Conservation (phyloP, 805 yeast genomes). For the Cyberlindnera meyerae region DNA sequence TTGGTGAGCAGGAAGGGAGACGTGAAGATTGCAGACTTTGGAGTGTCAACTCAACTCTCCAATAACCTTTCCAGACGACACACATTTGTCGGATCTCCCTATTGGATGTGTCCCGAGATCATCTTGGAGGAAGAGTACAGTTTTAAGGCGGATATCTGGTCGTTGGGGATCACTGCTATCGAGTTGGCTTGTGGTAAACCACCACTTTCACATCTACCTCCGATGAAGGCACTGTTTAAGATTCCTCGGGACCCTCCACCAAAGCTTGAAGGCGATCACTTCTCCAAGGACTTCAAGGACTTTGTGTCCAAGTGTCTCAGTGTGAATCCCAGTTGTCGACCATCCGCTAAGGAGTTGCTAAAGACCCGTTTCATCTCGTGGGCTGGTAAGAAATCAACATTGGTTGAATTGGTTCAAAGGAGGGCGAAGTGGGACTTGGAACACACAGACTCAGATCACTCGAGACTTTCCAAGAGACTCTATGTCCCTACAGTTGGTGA, state of each 20-base stretch:
- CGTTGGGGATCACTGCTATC: slow-evolving; percentile 88
- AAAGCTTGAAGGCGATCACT: slow-evolving; percentile 78
- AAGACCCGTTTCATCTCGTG: slow-evolving; percentile 49
- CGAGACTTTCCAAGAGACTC: slow-evolving; percentile 8
- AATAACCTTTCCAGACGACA: slow-evolving; percentile 60
- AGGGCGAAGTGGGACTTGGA: slow-evolving; percentile 37
- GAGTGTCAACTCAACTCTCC: slow-evolving; percentile 84
- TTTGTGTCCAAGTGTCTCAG: slow-evolving; percentile 69
- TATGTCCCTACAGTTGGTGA: slow-evolving; percentile 29
- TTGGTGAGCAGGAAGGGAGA: slow-evolving; percentile 63
- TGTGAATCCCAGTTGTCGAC: slow-evolving; percentile 63
- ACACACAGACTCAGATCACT: slow-evolving; percentile 2
- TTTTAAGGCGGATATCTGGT: slow-evolving; percentile 95
- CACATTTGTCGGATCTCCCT: slow-evolving; percentile 75
- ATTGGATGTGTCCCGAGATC: slow-evolving; percentile 99
- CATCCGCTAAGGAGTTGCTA: slow-evolving; percentile 56
- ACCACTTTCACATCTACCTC: slow-evolving; percentile 75
- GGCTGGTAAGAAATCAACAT: slow-evolving; percentile 33
- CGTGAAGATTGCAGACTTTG: slow-evolving; percentile 91
- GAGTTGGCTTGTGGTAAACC: slow-evolving; percentile 97
- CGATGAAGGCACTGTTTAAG: slow-evolving; percentile 36
- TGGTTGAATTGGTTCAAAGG: slow-evolving; percentile 39
- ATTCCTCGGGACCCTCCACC: slow-evolving; percentile 74
- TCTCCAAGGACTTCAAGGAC: slow-evolving; percentile 57
- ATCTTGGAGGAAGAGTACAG: slow-evolving; percentile 84